These are phyloP conservation scores for Ceratocystis papillata DNA, from an alignment of 2,329 filamentous ascomycete species.

Conservation along the genomic window DNA sequence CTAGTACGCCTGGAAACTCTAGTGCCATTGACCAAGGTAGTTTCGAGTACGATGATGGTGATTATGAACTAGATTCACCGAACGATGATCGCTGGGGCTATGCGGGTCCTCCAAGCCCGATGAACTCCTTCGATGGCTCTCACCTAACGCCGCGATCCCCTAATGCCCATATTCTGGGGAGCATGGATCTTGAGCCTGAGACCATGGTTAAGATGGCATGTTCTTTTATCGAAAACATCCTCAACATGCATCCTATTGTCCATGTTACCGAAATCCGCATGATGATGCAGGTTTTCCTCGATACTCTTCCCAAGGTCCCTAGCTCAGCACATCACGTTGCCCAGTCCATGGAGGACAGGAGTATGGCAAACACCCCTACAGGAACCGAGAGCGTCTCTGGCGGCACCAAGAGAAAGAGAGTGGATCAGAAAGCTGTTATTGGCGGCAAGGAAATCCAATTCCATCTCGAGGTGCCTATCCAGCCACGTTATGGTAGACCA, in stretches of 20 bases:
- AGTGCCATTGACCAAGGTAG: constrained; percentile 31
- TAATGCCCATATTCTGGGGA: constrained; percentile 4
- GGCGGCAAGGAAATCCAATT: not conserved
- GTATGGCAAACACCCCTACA: constrained; percentile 9
- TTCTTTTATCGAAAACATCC: constrained; percentile 50
- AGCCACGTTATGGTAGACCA: constrained; percentile 32
- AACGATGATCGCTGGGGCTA: constrained; percentile 48
- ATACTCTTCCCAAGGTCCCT: constrained; percentile 34
- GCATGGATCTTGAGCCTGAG: constrained; percentile 39
- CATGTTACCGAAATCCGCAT: constrained; percentile 42
- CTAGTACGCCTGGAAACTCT: not conserved
- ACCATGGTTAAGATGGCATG: constrained; percentile 45
- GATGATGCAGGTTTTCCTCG: constrained; percentile 45
- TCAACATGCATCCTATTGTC: constrained; percentile 56
- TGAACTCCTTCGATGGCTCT: constrained; percentile 27
- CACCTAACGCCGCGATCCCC: constrained; percentile 3
- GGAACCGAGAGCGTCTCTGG: constrained; percentile 18
- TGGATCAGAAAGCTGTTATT: not conserved
- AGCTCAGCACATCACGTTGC: constrained; percentile 3
- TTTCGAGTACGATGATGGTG: constrained; percentile 38
- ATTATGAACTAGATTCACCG: constrained; percentile 35
- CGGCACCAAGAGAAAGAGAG: constrained; percentile 44
- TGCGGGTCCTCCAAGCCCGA: constrained; percentile 41
- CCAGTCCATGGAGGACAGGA: constrained; percentile 7
- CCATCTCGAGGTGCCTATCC: constrained; percentile 7